Conservation (phyloP, 257 asterid species). For the Solanum medicagineum region DNA sequence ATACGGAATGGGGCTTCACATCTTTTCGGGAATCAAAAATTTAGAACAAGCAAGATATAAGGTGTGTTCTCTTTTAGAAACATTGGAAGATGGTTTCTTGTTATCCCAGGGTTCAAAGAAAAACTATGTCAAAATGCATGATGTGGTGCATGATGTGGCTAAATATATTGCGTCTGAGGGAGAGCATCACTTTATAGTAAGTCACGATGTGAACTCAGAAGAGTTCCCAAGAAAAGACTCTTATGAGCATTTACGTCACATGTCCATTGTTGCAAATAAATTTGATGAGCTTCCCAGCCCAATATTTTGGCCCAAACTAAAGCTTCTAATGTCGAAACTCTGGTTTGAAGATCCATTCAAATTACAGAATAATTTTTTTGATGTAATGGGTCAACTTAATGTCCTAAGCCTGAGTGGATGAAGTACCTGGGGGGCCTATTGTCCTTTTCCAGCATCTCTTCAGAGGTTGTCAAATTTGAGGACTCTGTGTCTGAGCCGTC, state of each 20-base stretch:
- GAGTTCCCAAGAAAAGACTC: neutral
- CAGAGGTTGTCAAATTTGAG: too few relatives aligned
- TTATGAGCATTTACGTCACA: neutral
- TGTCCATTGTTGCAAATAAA: neutral
- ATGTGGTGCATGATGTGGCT: conserved; percentile 1
- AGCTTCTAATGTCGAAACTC: neutral
- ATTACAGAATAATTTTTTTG: neutral
- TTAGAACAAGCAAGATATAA: neutral
- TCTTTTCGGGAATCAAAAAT: neutral
- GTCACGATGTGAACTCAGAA: neutral
- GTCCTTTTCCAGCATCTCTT: too few relatives aligned
- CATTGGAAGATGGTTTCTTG: neutral
- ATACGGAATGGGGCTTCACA: neutral
- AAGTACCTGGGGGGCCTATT: too few relatives aligned
- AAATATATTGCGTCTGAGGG: neutral
- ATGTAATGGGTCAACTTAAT: neutral
- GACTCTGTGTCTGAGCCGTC: too few relatives aligned
- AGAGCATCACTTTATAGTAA: neutral
- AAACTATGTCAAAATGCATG: neutral
- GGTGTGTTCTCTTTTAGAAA: neutral
- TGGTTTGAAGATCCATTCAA: neutral
- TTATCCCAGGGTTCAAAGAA: neutral
- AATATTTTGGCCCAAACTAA: neutral
- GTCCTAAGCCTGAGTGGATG: neutral
- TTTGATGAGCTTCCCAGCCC: neutral